Conservation (phyloP, 495 filamentous ascomycete species). For the Hypoxylon fuscum region DNA sequence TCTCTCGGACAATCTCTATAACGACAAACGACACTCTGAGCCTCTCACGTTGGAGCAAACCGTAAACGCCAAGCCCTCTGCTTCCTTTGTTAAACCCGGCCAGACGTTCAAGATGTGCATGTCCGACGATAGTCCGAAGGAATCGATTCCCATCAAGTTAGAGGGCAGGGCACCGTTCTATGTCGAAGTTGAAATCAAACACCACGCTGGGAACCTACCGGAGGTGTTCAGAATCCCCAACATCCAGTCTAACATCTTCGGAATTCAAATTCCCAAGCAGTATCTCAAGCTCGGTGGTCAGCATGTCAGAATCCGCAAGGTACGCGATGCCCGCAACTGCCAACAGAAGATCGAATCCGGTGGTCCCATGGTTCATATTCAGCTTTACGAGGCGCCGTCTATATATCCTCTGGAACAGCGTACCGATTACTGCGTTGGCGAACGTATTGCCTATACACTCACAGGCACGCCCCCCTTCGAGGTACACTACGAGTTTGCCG, state of each 20-base stretch:
- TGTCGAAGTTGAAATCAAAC: slow-evolving; percentile 90
- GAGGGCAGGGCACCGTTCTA: slow-evolving; percentile 88
- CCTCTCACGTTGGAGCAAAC: slow-evolving; percentile 79
- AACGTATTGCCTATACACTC: slow-evolving; percentile 88
- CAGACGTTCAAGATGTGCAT: slow-evolving; percentile 95
- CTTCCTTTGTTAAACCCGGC: slow-evolving; percentile 83
- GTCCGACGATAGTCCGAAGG: slow-evolving; percentile 78
- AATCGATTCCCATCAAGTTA: slow-evolving; percentile 84
- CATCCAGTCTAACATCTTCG: slow-evolving; percentile 75
- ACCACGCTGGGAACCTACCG: slow-evolving; percentile 79
- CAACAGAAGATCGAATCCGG: slow-evolving; percentile 73
- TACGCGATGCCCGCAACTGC: slow-evolving; percentile 86
- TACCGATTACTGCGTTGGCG: slow-evolving; percentile 92
- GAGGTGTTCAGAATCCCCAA: slow-evolving; percentile 81
- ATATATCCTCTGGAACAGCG: slow-evolving; percentile 87
- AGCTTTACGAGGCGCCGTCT: slow-evolving; percentile 89
- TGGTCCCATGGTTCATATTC: slow-evolving; percentile 78
- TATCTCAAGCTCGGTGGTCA: slow-evolving; percentile 85
- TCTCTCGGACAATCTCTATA: slow-evolving; percentile 84
- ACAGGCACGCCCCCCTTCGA: slow-evolving; percentile 90
- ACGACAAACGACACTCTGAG: slow-evolving; percentile 66
- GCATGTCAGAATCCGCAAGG: slow-evolving; percentile 83
- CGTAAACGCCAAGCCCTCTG: slow-evolving; percentile 82
- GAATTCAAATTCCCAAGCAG: slow-evolving; percentile 82
- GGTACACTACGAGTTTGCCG: slow-evolving; percentile 89